phyloP scores from a whole-genome alignment of 2,329 filamentous ascomycete genomes.

The Neocucurbitaria cava region DNA sequence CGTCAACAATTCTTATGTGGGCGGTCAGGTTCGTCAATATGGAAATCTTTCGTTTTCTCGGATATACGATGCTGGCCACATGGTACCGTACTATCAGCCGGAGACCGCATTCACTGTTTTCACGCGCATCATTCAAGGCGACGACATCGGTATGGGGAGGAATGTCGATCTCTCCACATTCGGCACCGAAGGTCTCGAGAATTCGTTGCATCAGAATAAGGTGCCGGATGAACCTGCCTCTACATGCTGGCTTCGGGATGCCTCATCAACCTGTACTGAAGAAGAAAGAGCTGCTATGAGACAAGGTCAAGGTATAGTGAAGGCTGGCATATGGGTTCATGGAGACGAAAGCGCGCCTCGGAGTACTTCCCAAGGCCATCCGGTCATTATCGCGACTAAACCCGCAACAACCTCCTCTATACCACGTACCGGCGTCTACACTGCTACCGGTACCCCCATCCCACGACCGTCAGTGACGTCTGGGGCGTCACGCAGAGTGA shows the following conservation, averaged over 20 bases:
- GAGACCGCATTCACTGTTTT: conserved; percentile 62
- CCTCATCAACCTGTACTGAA: conserved; percentile 58
- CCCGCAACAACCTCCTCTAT: background rate
- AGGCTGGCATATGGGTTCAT: conserved; percentile 28
- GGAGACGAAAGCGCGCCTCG: conserved; percentile 9
- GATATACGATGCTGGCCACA: conserved; percentile 61
- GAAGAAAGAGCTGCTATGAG: conserved; percentile 59
- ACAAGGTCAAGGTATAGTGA: conserved; percentile 52
- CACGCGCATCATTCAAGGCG: conserved; percentile 57
- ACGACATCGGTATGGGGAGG: conserved; percentile 58
- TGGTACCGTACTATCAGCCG: conserved; percentile 52
- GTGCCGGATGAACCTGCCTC: conserved; percentile 57
- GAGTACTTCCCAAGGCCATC: background rate
- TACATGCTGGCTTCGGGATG: conserved; percentile 67
- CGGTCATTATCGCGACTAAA: background rate
- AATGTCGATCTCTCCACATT: conserved; percentile 60
- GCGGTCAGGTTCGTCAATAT: conserved; percentile 75
- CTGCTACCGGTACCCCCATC: conserved; percentile 2
- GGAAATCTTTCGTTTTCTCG: conserved; percentile 66
- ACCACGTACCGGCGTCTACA: conserved; percentile 12
- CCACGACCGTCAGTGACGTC: background rate
- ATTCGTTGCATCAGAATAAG: conserved; percentile 64
- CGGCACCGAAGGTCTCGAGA: conserved; percentile 63
- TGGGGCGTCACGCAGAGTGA: conserved; percentile 1
- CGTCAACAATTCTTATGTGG: conserved; percentile 71